phyloP scores from a whole-genome alignment of 768 basidiomycete species.

The Suillus americanus region DNA sequence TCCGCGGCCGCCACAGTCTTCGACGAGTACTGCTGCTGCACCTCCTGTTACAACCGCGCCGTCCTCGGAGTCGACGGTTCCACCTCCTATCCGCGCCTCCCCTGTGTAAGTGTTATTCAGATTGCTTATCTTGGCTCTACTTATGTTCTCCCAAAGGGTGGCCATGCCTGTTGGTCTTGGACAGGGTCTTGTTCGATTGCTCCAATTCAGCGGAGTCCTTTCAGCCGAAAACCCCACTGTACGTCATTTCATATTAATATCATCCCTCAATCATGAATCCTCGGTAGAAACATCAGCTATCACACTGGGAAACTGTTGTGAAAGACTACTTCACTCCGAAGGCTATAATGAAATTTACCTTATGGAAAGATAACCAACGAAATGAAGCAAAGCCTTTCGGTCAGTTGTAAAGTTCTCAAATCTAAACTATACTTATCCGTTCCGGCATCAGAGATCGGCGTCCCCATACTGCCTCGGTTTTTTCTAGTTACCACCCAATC shows the following conservation, averaged over 20 bases:
- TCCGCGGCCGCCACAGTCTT: slow-evolving; percentile 35
- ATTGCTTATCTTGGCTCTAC: neutral
- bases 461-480: slow-evolving; percentile 78
- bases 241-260: slow-evolving; percentile 23
- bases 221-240: slow-evolving; percentile 52
- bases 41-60: slow-evolving; percentile 24
- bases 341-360: slow-evolving; percentile 73
- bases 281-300: slow-evolving; percentile 57
- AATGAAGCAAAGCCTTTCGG: slow-evolving; percentile 84
- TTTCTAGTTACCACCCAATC: slow-evolving; percentile 84
- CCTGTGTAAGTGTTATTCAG: slow-evolving; percentile 30
- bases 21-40: slow-evolving; percentile 15
- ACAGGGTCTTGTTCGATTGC: slow-evolving; percentile 61
- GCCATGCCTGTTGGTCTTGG: slow-evolving; percentile 48
- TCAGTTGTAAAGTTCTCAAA: slow-evolving; percentile 27
- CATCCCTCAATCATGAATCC: slow-evolving; percentile 10
- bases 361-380: slow-evolving; percentile 85
- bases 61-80: slow-evolving; percentile 32
- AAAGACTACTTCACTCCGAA: slow-evolving; percentile 69
- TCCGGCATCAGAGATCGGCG: slow-evolving; percentile 63
- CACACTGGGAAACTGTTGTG: slow-evolving; percentile 67
- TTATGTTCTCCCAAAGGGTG: slow-evolving; percentile 23
- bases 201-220: slow-evolving; percentile 70
- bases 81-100: slow-evolving; percentile 29
- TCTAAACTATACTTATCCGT: slow-evolving; percentile 14